phyloP scores from a whole-genome alignment of 495 filamentous ascomycete species.

The Talaromyces adpressus region DNA sequence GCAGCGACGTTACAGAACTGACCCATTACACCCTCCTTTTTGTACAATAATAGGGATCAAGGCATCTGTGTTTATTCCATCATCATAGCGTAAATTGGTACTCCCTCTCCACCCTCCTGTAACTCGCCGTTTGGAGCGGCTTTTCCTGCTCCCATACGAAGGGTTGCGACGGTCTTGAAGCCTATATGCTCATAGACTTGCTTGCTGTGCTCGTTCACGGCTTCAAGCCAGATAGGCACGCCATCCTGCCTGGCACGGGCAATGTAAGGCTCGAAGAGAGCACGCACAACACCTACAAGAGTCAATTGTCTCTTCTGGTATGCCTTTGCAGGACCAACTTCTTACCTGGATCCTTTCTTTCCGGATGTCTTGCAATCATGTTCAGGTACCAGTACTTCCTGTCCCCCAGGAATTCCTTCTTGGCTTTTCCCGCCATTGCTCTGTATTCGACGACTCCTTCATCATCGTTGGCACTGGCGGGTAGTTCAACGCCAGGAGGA shows the following conservation, averaged over 20 bases:
- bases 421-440: constrained; percentile 4
- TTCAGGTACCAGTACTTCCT: constrained; percentile 12
- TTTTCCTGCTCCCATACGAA: constrained; percentile 9
- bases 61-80: constrained; percentile 6
- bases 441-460: constrained; percentile 3
- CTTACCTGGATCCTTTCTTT: constrained; percentile 10
- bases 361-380: constrained; percentile 11
- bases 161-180: constrained; percentile 6
- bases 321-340: not conserved
- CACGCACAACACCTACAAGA: constrained; percentile 11
- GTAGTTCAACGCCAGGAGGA: constrained; percentile 1
- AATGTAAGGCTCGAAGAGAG: constrained; percentile 12
- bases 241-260: constrained; percentile 5
- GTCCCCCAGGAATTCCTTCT: constrained; percentile 5
- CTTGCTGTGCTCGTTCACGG: constrained; percentile 10
- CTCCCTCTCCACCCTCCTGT: constrained; percentile 9
- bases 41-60: not conserved
- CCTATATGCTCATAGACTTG: constrained; percentile 12
- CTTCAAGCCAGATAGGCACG: constrained; percentile 12
- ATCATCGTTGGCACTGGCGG: not conserved
- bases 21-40: not conserved
- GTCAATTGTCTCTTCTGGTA: not conserved
- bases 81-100: constrained; percentile 25
- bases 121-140: constrained; percentile 7
- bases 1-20: not conserved